Base-by-base conservation (phyloP, 1,284 basidiomycete genomes). In the Ustilago hordei region DNA sequence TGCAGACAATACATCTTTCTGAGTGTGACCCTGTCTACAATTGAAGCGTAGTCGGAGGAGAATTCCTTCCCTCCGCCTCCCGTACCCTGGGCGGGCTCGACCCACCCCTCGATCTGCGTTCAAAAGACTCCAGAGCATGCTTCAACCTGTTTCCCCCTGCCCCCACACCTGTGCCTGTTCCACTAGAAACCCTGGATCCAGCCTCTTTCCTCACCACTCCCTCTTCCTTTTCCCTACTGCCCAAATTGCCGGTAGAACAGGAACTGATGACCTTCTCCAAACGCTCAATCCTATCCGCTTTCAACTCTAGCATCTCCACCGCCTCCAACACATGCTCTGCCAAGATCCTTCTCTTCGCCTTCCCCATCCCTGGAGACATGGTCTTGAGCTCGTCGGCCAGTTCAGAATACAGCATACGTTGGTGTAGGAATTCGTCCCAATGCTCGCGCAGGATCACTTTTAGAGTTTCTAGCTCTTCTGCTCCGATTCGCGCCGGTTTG, bases 351-450 rank as follows among this genome's bases (percentile, higher is more conserved):
- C 84, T 60, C 54, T 81, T 82, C 0, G 58, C 60, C 36, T 58
- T 55, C 31, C 65, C 61, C 83, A 85, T 85, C 6, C 28, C 32
- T 2, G 83, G 83, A 47, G 71, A 63, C 50, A 85, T 61, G 23
- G 52, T 32, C 59, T 85, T 85, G 23, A 85, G 64, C 62, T 85
- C 84, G 47, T 85, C 84, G 2, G 84, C 84, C 19, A 85, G 75
- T 55, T 85, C 83, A 2, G 72, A 62, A 56, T 85, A 85, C 13
- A 84, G 72, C 75, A 75, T 69, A 5, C 80, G 62, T 36, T 81
- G 79, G 56, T 85, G 84, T 17, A 81, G 17, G 50, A 85, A 85
- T 58, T 85, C 84, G 53, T 84, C 81, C 61, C 79, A 64, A 56
- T 85, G 82, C 56, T 85, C 80, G 28, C 74, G 41, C n/a, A 83